Evolutionary conservation across 495 filamentous ascomycete species (phyloP), one percentile per base, ranked within the genome.

Genomic region (Venustampulla echinocandica): DNA sequence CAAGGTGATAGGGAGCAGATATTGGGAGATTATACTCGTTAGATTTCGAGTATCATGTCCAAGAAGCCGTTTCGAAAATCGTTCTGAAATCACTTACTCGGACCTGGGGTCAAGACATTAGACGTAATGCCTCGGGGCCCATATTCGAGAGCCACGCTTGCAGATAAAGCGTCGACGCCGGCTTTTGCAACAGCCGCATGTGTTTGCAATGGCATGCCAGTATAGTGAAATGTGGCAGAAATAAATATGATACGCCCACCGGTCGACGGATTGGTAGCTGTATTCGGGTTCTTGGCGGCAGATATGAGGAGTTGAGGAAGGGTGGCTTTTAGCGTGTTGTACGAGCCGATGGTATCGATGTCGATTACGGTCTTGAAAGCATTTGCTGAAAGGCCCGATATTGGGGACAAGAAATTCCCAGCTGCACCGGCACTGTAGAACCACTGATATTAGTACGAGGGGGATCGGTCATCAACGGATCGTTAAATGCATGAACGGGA

Each of bases 311-410:
- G 74, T 55, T 95, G 72, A 0, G 85, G 82, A 5, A 95, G 64
- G 0, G 85, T 88, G 1, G 92, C 90, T 68, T 98, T 98, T 53
- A 95, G 72, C 5, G 87, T 95, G 65, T 97, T 93, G 64, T 83
- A 98, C 3, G 86, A 92, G 21, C 92, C 92, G 21, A 95, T 63
- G 1, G 95, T 81, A 60, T 98, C 92, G 57, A 98, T 98, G 36
- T 98, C 92, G 52, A 98, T 89, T 32, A 98, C 92, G 0, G 85
- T 72, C 63, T 89, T 95, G 77, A 98, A 95, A 14, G 86, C 92
- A 59, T 96, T 96, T 35, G 82, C 64, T 1, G 77, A 84, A 2
- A 96, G 74, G 47, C 82, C 82, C 18, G 80, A 69, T 54, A 97
- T 86, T 1, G 90, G 83, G 4, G 90, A 83, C 18, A 98, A 75